Percentiles rank a stretch among this genome's conserved stretches.
Conservation (phyloP, 2,329 filamentous ascomycete species). For the Verticillium klebahnii region DNA sequence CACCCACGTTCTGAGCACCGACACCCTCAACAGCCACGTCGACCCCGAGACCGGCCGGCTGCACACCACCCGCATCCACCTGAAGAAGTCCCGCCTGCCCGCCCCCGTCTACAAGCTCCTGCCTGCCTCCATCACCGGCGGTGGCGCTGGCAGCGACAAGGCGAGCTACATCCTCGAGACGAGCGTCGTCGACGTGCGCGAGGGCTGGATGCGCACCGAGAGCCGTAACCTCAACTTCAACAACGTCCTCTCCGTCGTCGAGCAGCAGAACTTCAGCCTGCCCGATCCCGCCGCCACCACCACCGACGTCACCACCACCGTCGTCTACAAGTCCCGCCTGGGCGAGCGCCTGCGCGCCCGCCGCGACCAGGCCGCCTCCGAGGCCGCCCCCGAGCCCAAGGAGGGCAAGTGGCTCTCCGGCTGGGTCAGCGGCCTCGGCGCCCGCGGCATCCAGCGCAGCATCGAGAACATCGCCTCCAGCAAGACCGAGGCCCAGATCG, state of each 20-base stretch:
- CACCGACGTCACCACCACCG: conserved; percentile 69
- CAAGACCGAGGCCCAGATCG: conserved; percentile 72
- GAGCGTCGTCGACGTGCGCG: conserved; percentile 71
- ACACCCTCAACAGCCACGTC: conserved; percentile 71
- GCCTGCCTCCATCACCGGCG: conserved; percentile 64
- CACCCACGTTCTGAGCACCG: conserved; percentile 76
- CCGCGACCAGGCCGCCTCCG: conserved; percentile 35
- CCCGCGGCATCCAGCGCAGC: conserved; percentile 68
- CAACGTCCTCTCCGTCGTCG: conserved; percentile 72
- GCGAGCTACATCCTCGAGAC: conserved; percentile 78
- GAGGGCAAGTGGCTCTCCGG: conserved; percentile 48
- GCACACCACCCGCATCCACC: conserved; percentile 72
- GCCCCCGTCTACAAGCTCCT: conserved; percentile 71
- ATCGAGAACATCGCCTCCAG: conserved; percentile 76
- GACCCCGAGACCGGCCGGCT: conserved; percentile 70
- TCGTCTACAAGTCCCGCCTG: conserved; percentile 67
- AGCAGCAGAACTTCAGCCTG: conserved; percentile 64
- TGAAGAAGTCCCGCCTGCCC: conserved; percentile 77
- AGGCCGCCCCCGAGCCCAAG: conserved; percentile 35
- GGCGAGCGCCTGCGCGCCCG: conserved; percentile 62
- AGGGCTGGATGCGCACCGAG: conserved; percentile 81
- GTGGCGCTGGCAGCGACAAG: conserved; percentile 54
- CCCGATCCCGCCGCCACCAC: conserved; percentile 31
- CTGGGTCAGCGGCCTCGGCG: conserved; percentile 55
- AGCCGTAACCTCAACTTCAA: conserved; percentile 79